A percentile compares a stretch with the other conserved stretches of the same genome.
These are phyloP conservation scores for Trichoderma simmonsii DNA, from an alignment of 2,329 filamentous ascomycete species.

Conservation along the genomic window DNA sequence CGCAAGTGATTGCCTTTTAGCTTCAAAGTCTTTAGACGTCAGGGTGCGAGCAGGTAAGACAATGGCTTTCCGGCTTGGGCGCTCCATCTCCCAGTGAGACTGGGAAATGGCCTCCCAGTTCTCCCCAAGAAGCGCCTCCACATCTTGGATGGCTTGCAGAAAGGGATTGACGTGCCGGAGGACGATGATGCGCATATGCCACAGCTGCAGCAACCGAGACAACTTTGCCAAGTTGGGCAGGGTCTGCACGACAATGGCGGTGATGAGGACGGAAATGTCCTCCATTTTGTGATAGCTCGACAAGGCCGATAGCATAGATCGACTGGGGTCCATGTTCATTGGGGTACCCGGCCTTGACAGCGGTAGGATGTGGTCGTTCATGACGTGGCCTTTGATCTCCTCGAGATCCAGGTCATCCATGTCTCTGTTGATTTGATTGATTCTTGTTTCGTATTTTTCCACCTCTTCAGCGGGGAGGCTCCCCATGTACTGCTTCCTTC, in stretches of 20 bases:
- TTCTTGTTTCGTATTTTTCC: constrained; percentile 64
- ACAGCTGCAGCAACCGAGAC: constrained; percentile 68
- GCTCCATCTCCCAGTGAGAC: constrained; percentile 13
- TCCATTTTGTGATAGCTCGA: constrained; percentile 69
- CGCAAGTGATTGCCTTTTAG: constrained; percentile 63
- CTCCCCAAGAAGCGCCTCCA: constrained; percentile 60
- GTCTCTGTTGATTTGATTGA: constrained; percentile 69
- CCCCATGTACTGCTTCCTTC: constrained; percentile 57
- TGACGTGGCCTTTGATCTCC: constrained; percentile 83
- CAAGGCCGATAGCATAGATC: constrained; percentile 38
- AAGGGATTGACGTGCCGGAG: constrained; percentile 70
- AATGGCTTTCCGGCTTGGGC: constrained; percentile 11
- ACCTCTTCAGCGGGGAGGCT: constrained; percentile 66
- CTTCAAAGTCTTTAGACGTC: constrained; percentile 47
- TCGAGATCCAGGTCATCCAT: constrained; percentile 73
- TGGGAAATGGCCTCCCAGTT: constrained; percentile 62
- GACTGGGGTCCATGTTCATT: constrained; percentile 30
- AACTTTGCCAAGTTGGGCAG: constrained; percentile 77
- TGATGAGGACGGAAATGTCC: constrained; percentile 86
- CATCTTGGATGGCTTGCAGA: constrained; percentile 62
- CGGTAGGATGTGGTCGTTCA: constrained; percentile 73
- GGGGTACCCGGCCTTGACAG: constrained; percentile 39
- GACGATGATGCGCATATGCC: constrained; percentile 74
- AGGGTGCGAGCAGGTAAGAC: constrained; percentile 28
- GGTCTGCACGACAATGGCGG: constrained; percentile 85